Evolutionary conservation across 495 filamentous ascomycete genomes (phyloP), one percentile per base, ranked within the genome.

Genomic region (Trichoderma parareesei): DNA sequence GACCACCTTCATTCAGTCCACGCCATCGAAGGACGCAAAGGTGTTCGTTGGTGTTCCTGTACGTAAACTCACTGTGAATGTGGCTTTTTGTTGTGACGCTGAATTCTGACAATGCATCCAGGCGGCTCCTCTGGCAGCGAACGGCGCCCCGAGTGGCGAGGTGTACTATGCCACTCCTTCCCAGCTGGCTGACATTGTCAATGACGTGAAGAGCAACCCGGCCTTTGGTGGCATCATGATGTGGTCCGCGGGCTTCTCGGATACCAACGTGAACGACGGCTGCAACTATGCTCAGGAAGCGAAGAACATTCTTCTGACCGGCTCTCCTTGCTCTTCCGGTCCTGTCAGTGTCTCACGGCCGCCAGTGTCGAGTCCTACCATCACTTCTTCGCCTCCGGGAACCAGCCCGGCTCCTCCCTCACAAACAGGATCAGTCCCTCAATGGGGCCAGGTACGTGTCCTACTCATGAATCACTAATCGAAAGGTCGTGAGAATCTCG

Each of bases 21-120:
- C 81, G 7, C 66, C 77, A 66, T 87, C 87, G 68, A 72, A 72
- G 38, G 68, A 81, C 6, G 81, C 82, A 46, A 84, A 83, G 70
- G 76, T 88, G 20, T 76, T 81, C 37, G 66, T 88, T 3, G 85
- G 85, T 38, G 81, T 86, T 27, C 84, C 85, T 0, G 84, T 80
- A 13, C 0, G 84, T 80, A 13, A 80, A 79, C 62, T 76, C 74
- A 0, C 73, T 38, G 10, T 65, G 66, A 2, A 63, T 60, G 9
- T 27, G 27, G 27, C 27, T 27, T 27, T 27, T 27, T 67, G 66
- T 49, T 7, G 14, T 18, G 6, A 7, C 9, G 7, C 16, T 18
- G 6, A 18, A 18, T 18, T 4, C 46, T 49, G 9, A 49, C 46
- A 20, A 41, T 3, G 46, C n/a, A 18, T 20, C 4, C 8, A 49